Evolutionary conservation across 2,329 filamentous ascomycete genomes (phyloP).

Genomic region (Claviceps cyperi): DNA sequence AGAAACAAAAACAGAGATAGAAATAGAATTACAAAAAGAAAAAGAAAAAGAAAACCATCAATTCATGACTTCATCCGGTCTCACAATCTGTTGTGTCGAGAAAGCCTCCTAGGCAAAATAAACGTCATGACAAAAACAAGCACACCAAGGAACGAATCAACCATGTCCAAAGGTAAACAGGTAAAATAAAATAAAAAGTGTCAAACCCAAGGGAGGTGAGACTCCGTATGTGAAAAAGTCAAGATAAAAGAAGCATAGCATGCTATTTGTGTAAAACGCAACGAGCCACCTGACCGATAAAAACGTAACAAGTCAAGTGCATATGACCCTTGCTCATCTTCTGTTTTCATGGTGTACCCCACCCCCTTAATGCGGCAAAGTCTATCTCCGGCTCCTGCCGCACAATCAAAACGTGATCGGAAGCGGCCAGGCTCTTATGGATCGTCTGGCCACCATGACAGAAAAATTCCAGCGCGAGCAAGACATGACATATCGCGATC

Average conservation of each 20-base stretch:
- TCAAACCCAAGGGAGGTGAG: not conserved
- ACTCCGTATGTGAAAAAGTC: too few species aligned
- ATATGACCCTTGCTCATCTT: too few species aligned
- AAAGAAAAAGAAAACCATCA: not conserved
- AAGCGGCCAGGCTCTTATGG: conserved; percentile 70
- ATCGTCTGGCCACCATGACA: conserved; percentile 62
- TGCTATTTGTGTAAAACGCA: too few species aligned
- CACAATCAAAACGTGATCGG: conserved; percentile 78
- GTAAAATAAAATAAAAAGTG: not conserved
- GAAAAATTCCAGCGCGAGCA: conserved; percentile 67
- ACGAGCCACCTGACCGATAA: too few species aligned
- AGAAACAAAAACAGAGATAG: not conserved
- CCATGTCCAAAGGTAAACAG: not conserved
- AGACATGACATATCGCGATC: conserved; percentile 73
- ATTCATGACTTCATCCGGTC: not conserved
- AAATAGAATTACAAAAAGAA: not conserved
- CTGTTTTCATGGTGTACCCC: too few species aligned
- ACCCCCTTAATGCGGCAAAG: conserved; percentile 11
- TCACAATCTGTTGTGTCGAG: not conserved
- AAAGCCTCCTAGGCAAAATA: not conserved
- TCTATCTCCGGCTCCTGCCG: conserved; percentile 22
- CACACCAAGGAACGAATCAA: not conserved
- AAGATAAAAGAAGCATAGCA: too few species aligned
- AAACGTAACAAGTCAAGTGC: too few species aligned
- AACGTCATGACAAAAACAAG: not conserved